Percentiles rank a stretch among this genome's conserved stretches.
These are phyloP conservation scores for Coriaria nepalensis DNA, from an alignment of 306 rosid species.

Conservation along the genomic window DNA sequence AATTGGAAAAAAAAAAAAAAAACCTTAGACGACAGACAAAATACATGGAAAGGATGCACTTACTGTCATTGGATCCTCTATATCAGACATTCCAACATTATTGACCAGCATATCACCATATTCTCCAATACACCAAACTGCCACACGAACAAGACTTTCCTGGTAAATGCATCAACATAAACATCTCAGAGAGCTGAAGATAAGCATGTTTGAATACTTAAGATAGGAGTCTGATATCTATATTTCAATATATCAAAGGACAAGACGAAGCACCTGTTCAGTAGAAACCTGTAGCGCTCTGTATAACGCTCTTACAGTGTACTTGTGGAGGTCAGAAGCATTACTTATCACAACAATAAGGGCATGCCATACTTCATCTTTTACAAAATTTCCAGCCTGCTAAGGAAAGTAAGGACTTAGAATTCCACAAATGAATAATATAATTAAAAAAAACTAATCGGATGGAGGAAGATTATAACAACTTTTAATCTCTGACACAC, in stretches of 20 bases:
- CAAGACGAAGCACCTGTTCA: conserved; percentile 59
- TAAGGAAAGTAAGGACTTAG: conserved; percentile 40
- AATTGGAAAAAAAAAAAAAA: too few species aligned
- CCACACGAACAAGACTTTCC: conserved; percentile 95
- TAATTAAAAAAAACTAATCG: too few species aligned
- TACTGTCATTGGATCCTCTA: conserved; percentile 83
- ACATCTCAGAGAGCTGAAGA: not conserved
- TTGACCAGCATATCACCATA: conserved; percentile 84
- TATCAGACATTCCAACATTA: conserved; percentile 68
- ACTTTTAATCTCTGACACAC: too few species aligned
- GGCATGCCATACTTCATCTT: conserved; percentile 95
- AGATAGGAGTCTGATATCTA: conserved; percentile 11
- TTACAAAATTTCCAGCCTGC: conserved; percentile 99
- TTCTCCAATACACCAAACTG: conserved; percentile 99
- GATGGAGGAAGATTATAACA: too few species aligned
- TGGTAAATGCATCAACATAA: conserved; percentile 25
- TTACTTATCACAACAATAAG: conserved; percentile 81
- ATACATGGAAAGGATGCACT: conserved; percentile 24
- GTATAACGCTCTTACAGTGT: conserved; percentile 78
- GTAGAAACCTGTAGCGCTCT: conserved; percentile 61
- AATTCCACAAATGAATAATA: too few species aligned
- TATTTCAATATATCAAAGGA: conserved; percentile 16
- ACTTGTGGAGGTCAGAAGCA: conserved; percentile 94
- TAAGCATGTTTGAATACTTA: conserved; percentile 1
- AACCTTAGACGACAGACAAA: not conserved